phyloP scores from a whole-genome alignment of 2,329 filamentous ascomycete species.

The Onygena corvina region DNA sequence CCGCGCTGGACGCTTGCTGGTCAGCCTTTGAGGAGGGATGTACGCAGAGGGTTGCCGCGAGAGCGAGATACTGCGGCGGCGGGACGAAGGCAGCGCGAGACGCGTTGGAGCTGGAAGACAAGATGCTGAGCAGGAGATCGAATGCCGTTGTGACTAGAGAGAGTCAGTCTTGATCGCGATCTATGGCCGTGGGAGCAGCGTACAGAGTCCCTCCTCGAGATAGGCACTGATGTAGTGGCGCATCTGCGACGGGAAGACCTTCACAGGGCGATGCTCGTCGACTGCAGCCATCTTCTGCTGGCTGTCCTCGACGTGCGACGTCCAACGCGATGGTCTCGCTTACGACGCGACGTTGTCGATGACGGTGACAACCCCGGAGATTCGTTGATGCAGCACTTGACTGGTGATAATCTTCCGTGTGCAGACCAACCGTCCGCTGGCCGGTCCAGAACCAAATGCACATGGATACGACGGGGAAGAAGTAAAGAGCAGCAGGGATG shows the following conservation, averaged over 20 bases:
- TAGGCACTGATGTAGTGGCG: constrained; percentile 57
- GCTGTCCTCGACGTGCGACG: too few relatives aligned
- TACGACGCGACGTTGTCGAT: too few relatives aligned
- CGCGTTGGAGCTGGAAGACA: constrained; percentile 26
- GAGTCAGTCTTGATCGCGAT: constrained; percentile 11
- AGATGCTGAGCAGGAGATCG: constrained; percentile 45
- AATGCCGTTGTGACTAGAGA: constrained; percentile 46
- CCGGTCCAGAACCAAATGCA: too few relatives aligned
- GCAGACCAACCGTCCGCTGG: too few relatives aligned
- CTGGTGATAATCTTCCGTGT: too few relatives aligned
- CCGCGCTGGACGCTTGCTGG: constrained; percentile 50
- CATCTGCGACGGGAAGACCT: constrained; percentile 50
- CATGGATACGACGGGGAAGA: too few relatives aligned
- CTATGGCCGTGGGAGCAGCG: constrained; percentile 18
- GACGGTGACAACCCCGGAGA: too few relatives aligned
- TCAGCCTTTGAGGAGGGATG: constrained; percentile 57
- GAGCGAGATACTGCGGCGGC: constrained; percentile 58
- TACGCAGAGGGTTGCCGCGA: constrained; percentile 69
- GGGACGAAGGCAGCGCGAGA: constrained; percentile 49
- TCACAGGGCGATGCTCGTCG: constrained; percentile 41
- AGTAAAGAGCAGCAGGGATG: too few relatives aligned
- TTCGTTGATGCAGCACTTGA: too few relatives aligned
- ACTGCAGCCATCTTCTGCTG: constrained; percentile 5
- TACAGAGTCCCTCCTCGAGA: constrained; percentile 63
- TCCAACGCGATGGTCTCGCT: too few relatives aligned